Base-by-base conservation (phyloP, 2,329 filamentous ascomycete species). In the Tolypocladium amazonense region DNA sequence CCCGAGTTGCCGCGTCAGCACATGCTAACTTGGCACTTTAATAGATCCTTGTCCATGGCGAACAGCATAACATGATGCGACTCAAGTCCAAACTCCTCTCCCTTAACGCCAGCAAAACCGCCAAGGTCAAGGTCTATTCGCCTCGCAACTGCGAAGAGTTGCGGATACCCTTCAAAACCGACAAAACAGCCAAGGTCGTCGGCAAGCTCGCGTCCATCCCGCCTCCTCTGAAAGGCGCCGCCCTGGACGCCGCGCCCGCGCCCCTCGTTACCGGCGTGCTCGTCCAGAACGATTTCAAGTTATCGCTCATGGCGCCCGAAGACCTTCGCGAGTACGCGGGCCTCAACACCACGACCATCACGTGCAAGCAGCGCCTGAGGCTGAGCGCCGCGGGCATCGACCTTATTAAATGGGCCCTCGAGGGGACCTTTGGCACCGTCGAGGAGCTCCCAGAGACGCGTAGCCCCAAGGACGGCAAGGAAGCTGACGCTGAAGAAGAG, bases 21-120 rank as follows among this genome's bases (percentile, higher is more conserved):
- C 50, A 7, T 27, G 27, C 58, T 60, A 39, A 59, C 43, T 7
- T 11, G 56, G 53, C 20, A 0, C 35, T 52, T 11, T 45, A 61
- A 41, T 61, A 93, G 89, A 97, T 99, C 62, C 84, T 99, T 38
- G 94, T 99, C 2, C 94, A 99, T 66, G 94, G 94, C 59, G 94
- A 99, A 71, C 92, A 94, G 68, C 91, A 96, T 71, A 96, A 97
- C 71, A 97, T 97, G 92, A 96, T 94, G 82, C 87, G 94, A 58
- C 79, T 99, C 35, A 96, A 96, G 73, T 97, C 92, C 3, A 95
- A 96, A 70, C 81, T 99, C 1, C 84, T 97, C 4, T 93, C 91
- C n/a, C 82, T 97, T 43, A 97, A 97, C 69, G 87, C 88, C 35
- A 86, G 87, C 64, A 93, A 93, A 70, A 79, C 85, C 1, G 79